Base-by-base conservation (phyloP, 345 rosid genomes). In the Citrus inodora region DNA sequence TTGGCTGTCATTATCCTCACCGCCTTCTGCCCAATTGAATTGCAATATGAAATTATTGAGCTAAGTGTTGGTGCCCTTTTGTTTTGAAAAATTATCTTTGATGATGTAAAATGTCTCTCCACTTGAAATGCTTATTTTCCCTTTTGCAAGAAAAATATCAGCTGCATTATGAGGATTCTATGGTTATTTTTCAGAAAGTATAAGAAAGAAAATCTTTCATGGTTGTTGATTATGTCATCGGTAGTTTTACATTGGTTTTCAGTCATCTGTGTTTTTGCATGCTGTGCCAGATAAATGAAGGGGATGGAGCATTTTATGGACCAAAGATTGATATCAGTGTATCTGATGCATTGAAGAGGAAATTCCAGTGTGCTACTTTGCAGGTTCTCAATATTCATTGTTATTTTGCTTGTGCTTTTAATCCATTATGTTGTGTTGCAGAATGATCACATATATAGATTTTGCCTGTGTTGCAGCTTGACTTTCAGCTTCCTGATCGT, bases 291-390 rank as follows among this genome's bases (percentile, higher is more conserved):
- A 80, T 92, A 67, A 82, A 94, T 79, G 97, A 92, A 84, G 99
- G 92, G 51, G 98, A 96, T 84, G 98, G 99, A 40, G 99, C 99
- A 75, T 96, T 96, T 80, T 96, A 96, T 83, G 99, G 99, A 67
- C 99, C 99, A 8, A 96, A 96, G 86, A 96, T 96, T 80, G 99
- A 96, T 80, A 96, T 94, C 70, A 94, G 98, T 67, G 98, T 97
- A 55, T 96, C 98, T 73, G 98, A 94, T 87, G 98, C 98, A 48
- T 76, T 94, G 86, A 94, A 92, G 35, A 89, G 99, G 83, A 96
- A 92, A 82, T 90, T 91, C 76, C 99, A 96, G 84, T 96, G 99
- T 80, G 98, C 98, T 42, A 96, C 98, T 40, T 83, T 96, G 68
- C 99, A 96, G 97, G 99, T 96, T 86, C 69, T 24, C 40, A 62